Base-by-base conservation (phyloP, 106 monocot species). In the Triglochin maritima region DNA sequence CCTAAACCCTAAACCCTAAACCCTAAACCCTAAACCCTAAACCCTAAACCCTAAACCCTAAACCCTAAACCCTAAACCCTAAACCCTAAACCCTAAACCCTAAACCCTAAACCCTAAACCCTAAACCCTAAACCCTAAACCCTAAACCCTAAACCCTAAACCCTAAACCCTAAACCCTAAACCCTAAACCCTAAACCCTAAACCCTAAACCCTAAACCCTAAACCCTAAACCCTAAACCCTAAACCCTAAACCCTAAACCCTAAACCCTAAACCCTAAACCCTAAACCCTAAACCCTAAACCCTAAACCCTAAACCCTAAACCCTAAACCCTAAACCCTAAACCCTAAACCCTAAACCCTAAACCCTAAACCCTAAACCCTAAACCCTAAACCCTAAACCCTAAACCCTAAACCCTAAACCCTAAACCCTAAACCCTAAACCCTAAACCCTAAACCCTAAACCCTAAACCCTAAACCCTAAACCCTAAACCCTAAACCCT, bases 131-230 rank as follows among this genome's bases (percentile, higher is more conserved):
- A 7, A 60, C 14, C 41, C 41, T 60, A 60, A 7, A 60, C 41
- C n/a, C 41, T 60, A 60, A 7, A 60, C 41, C 41, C 41, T 60
- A 60, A 60, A 60, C 41, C 41, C 41, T 64, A 64, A 64, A 64
- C 51, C 46, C 29, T 64, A 64, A 61, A 64, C 43, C 63, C 63
- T 47, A 9, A 64, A 64, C 43, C 63, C 63, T 47, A 45, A 64
- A 17, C 43, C n/a, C n/a, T 17, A 45, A 64, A 64, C 10, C 63
- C 63, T 47, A 45, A 63, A 64, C 43, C 63, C 63, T 47, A 10
- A 64, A 64, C 43, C 63, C 63, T 44, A 64, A 17, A 64, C 63
- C 63, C 60, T 60, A 60, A 17, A 64, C 63, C 63, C 63, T 47
- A 45, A 64, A 64, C 43, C 6, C 10, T 11, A 45, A 64, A 5